phyloP scores from a whole-genome alignment of 208 protist genomes.

The Trypanosoma brucei region DNA sequence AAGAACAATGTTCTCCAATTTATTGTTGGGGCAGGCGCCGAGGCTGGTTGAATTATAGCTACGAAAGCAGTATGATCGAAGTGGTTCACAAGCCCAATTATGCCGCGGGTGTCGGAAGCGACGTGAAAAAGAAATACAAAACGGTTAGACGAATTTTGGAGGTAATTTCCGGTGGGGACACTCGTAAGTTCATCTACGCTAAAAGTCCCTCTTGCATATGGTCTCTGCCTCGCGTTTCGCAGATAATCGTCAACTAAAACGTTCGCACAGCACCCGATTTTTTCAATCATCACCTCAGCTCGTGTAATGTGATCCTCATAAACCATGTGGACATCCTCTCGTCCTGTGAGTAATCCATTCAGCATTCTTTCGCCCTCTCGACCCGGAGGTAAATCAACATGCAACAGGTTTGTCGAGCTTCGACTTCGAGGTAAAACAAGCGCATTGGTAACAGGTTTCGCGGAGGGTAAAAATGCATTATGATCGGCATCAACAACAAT shows the following conservation, averaged over 20 bases:
- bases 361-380: slow-evolving; percentile 57
- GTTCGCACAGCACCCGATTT: slow-evolving; percentile 58
- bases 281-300: slow-evolving; percentile 51
- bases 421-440: slow-evolving; percentile 62
- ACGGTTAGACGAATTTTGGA: slow-evolving; percentile 35
- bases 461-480: slow-evolving; percentile 13
- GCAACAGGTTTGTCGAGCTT: slow-evolving; percentile 32
- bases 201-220: slow-evolving; percentile 65
- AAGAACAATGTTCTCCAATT: slow-evolving; percentile 57
- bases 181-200: slow-evolving; percentile 59
- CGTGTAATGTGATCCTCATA: slow-evolving; percentile 71
- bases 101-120: slow-evolving; percentile 54
- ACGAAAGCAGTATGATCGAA: slow-evolving; percentile 44
- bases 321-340: slow-evolving; percentile 61
- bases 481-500: slow-evolving; percentile 59
- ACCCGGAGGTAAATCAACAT: slow-evolving; percentile 53
- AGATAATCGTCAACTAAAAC: slow-evolving; percentile 59
- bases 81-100: slow-evolving; percentile 64
- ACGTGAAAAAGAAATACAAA: slow-evolving; percentile 80
- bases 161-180: slow-evolving; percentile 39
- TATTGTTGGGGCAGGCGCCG: slow-evolving; percentile 53
- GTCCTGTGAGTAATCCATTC: slow-evolving; percentile 49
- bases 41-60: slow-evolving; percentile 76
- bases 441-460: slow-evolving; percentile 7
- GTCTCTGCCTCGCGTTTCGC: slow-evolving; percentile 30